A percentile compares a stretch with the other conserved stretches of the same genome.
These are phyloP conservation scores for Fusarium poae DNA, from an alignment of 2,329 filamentous ascomycete genomes.

Conservation along the genomic window DNA sequence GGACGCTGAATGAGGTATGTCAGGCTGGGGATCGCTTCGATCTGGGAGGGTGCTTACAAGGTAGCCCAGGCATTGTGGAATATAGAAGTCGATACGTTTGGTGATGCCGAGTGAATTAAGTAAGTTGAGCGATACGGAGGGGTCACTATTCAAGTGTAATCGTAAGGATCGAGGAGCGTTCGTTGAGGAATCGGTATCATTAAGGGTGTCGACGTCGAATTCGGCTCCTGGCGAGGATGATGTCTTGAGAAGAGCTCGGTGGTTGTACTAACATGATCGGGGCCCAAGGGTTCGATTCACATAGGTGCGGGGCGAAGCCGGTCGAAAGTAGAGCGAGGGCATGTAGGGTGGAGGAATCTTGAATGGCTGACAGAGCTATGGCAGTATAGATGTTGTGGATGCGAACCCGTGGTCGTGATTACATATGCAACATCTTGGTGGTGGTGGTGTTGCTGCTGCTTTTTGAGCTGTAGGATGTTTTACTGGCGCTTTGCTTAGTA, in stretches of 20 bases:
- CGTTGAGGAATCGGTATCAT: constrained; percentile 60
- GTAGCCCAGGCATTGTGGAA: constrained; percentile 67
- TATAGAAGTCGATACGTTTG: constrained; percentile 11
- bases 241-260: constrained; percentile 53
- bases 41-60: constrained; percentile 59
- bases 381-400: constrained; percentile 2
- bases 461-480: constrained; percentile 43
- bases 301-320: constrained; percentile 48
- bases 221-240: constrained; percentile 55
- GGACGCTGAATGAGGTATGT: constrained; percentile 71
- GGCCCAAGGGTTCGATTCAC: constrained; percentile 50
- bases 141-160: constrained; percentile 23
- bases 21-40: constrained; percentile 25
- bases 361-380: constrained; percentile 4
- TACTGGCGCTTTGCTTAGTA: constrained; percentile 33
- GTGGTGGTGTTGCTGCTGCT: constrained; percentile 17
- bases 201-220: constrained; percentile 50
- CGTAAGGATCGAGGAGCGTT: constrained; percentile 23
- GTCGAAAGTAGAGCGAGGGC: constrained; percentile 11
- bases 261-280: constrained; percentile 60
- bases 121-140: constrained; percentile 2
- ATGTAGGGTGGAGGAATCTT: neutral
- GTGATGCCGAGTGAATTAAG: constrained; percentile 4
- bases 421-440: constrained; percentile 22
- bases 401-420: constrained; percentile 22